phyloP scores from a whole-genome alignment of 768 basidiomycete species.

The Xerocomellus amylosporus region DNA sequence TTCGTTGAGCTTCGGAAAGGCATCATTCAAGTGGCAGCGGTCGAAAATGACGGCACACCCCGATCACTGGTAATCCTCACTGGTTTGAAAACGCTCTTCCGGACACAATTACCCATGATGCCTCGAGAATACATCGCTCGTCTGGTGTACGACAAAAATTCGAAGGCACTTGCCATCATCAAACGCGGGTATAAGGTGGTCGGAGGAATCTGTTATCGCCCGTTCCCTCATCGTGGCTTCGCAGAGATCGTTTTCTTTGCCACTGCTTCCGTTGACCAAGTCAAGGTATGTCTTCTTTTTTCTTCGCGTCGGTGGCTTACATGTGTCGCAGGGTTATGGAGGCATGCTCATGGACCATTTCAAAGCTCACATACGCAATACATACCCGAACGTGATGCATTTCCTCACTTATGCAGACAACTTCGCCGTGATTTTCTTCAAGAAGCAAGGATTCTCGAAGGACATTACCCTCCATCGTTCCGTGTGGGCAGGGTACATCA shows the following conservation, averaged over 20 bases:
- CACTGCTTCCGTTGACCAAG: conserved; percentile 93
- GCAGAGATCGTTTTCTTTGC: conserved; percentile 99
- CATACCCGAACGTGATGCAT: conserved; percentile 86
- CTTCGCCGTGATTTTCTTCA: conserved; percentile 98
- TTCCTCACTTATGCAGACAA: conserved; percentile 99
- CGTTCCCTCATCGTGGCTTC: conserved; percentile 91
- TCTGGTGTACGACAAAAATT: conserved; percentile 89
- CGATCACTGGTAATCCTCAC: conserved; percentile 84
- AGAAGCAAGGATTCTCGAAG: conserved; percentile 98
- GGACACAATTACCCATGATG: conserved; percentile 98
- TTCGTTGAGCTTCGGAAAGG: conserved; percentile 76
- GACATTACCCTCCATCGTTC: conserved; percentile 91
- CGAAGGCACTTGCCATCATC: conserved; percentile 90
- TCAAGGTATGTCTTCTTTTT: conserved; percentile 62
- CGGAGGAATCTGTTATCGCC: conserved; percentile 95
- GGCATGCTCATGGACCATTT: conserved; percentile 98
- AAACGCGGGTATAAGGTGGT: conserved; percentile 95
- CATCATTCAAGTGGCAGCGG: conserved; percentile 78
- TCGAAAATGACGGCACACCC: conserved; percentile 77
- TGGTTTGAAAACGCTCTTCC: conserved; percentile 95
- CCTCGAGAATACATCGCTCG: conserved; percentile 97
- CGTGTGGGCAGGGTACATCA: conserved; percentile 98
- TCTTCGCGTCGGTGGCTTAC: not conserved
- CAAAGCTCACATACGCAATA: conserved; percentile 84
- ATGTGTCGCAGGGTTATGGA: conserved; percentile 79